phyloP scores from a whole-genome alignment of 352 stramenopile species.

The Pythium utonaiense region DNA sequence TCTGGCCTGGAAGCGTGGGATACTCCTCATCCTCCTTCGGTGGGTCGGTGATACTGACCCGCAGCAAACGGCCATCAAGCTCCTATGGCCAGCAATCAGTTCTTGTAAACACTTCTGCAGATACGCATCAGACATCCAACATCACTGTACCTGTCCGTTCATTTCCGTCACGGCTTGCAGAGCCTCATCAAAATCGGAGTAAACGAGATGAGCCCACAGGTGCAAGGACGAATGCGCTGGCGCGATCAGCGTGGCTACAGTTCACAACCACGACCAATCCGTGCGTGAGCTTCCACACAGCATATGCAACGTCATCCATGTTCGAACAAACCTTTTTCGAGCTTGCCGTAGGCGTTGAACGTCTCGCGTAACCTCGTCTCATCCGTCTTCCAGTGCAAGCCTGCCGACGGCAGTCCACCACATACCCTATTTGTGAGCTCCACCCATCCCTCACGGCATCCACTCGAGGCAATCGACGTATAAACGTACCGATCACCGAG shows the following conservation, averaged over 20 bases:
- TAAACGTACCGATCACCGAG: conserved; percentile 21
- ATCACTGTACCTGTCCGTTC: conserved; percentile 56
- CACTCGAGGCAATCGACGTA: too few species aligned
- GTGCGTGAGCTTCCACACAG: too few species aligned
- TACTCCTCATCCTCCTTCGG: conserved; percentile 20
- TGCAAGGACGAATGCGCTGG: conserved; percentile 60
- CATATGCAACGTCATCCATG: background rate
- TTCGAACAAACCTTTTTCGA: conserved; percentile 39
- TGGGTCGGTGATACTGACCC: conserved; percentile 72
- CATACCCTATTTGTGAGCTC: too few species aligned
- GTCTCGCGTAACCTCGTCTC: conserved; percentile 58
- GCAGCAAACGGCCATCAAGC: conserved; percentile 67
- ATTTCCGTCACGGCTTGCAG: conserved; percentile 67
- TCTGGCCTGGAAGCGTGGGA: background rate
- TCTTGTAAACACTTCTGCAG: background rate
- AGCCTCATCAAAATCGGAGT: conserved; percentile 66
- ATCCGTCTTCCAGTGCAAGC: conserved; percentile 82
- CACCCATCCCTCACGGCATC: background rate
- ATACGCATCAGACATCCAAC: background rate
- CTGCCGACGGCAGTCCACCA: too few species aligned
- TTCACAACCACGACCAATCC: too few species aligned
- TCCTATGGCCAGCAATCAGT: conserved; percentile 25
- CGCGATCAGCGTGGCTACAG: conserved; percentile 39
- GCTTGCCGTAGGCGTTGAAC: conserved; percentile 47
- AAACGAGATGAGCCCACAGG: conserved; percentile 60